phyloP scores from a whole-genome alignment of 2,329 filamentous ascomycete genomes.

The Lecanosticta acicola region DNA sequence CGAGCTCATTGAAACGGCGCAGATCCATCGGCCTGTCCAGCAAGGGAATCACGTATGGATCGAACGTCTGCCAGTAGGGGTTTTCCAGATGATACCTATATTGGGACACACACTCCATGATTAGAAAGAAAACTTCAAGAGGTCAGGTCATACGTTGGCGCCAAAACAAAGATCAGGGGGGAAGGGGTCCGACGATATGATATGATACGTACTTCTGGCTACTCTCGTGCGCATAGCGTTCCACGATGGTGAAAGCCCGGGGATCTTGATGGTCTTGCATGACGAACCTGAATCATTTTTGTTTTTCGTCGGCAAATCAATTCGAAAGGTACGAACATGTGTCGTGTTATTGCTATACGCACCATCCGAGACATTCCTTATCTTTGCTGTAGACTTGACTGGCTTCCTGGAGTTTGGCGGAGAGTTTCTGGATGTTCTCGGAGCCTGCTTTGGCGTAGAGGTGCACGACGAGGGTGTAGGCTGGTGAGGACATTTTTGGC shows the following conservation, averaged over 20 bases:
- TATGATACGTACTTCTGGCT: conserved; percentile 37
- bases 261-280: conserved; percentile 68
- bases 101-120: conserved; percentile 9
- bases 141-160: no score
- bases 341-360: conserved; percentile 4
- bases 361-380: conserved; percentile 53
- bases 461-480: conserved; percentile 63
- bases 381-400: conserved; percentile 66
- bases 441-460: conserved; percentile 63
- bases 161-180: no score
- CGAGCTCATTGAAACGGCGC: conserved; percentile 61
- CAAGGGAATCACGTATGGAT: conserved; percentile 65
- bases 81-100: conserved; percentile 51
- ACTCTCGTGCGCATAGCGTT: conserved; percentile 63
- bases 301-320: background rate
- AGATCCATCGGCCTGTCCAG: conserved; percentile 66
- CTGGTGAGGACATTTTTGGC: conserved; percentile 24
- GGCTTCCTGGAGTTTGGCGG: conserved; percentile 69
- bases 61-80: conserved; percentile 71
- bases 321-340: no score
- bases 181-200: no score
- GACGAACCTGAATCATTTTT: conserved; percentile 57
- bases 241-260: conserved; percentile 68
- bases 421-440: conserved; percentile 59
- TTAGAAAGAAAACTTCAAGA: no score